Evolutionary conservation across 2,329 filamentous ascomycete genomes (phyloP), one percentile per base, ranked within the genome.

Genomic region (Colletotrichum paranaense): DNA sequence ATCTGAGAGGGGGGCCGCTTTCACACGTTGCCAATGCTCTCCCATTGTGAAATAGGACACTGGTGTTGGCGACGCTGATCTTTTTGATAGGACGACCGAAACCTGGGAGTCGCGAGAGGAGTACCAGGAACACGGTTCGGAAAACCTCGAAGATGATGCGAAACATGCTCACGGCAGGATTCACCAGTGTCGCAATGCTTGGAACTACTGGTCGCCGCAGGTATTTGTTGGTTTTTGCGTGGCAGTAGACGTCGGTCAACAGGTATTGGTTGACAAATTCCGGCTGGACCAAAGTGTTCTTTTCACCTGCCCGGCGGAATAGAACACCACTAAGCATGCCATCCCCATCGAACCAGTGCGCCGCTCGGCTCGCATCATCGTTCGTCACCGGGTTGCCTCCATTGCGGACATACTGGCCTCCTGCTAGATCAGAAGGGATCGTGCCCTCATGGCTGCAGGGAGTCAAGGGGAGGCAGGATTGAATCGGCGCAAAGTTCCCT

Each of bases 261-360:
- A 94, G 85, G 77, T 90, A 93, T 76, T 92, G 90, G 73, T 93
- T 94, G 67, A 92, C 91, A 67, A 93, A 94, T 67, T 92, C 85
- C 0, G 92, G 91, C 70, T 84, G 79, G 1, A 92, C 85, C 3
- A 84, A 80, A 4, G 86, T 79, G n/a, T 62, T 32, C 38, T 73
- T 73, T 6, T 82, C 80, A 3, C 81, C 81, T 2, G 32, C 65
- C 8, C 84, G 84, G 32, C 83, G 83, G 78, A 93, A 94, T 22
- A 85, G 85, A 0, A 94, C 91, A 1, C 92, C 92, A 35, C 89
- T 89, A 12, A 94, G 87, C 92, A 94, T 94, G 5, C 92, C 92
- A 78, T 94, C 92, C 38, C 92, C 92, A 76, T 94, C 92, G 74
- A 94, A 94, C 92, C 92, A 94, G 78, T 94, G 92, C 9, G 90